Evolutionary conservation across 495 filamentous ascomycete species (phyloP).

Genomic region (Alectoria sarmentosa): DNA sequence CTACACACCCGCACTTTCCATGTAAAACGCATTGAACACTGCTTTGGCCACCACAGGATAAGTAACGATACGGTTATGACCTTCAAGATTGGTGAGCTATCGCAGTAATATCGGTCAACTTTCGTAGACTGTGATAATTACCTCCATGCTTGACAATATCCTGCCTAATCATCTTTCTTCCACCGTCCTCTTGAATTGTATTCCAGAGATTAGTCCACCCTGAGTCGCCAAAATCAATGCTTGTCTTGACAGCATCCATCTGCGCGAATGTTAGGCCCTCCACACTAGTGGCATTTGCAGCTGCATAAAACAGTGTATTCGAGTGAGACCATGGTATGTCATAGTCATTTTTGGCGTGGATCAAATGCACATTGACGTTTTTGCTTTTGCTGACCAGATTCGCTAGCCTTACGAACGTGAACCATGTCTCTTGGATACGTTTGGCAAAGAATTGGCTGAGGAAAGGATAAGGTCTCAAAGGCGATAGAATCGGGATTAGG

Average conservation of each 20-base stretch:
- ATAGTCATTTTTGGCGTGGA: constrained; percentile 68
- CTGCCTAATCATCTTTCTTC: constrained; percentile 17
- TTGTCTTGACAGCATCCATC: constrained; percentile 23
- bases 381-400: constrained; percentile 34
- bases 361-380: constrained; percentile 57
- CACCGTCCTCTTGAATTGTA: constrained; percentile 16
- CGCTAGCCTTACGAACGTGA: constrained; percentile 43
- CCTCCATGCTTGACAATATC: constrained; percentile 24
- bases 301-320: constrained; percentile 47
- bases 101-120: neutral
- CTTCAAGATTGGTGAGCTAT: constrained; percentile 14
- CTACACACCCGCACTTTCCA: neutral
- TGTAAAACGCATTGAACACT: constrained; percentile 18
- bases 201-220: constrained; percentile 22
- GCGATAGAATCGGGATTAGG: constrained; percentile 68
- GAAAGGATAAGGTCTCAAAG: constrained; percentile 53
- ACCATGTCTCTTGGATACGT: constrained; percentile 50
- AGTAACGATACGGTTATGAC: constrained; percentile 26
- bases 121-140: neutral
- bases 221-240: constrained; percentile 17
- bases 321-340: constrained; percentile 66
- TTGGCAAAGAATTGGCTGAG: constrained; percentile 41
- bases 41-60: constrained; percentile 24
- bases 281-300: constrained; percentile 45
- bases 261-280: constrained; percentile 25